Evolutionary conservation across 1,284 basidiomycete species (phyloP), one percentile per base, ranked within the genome.

Genomic region (Ceratobasidium sp.): DNA sequence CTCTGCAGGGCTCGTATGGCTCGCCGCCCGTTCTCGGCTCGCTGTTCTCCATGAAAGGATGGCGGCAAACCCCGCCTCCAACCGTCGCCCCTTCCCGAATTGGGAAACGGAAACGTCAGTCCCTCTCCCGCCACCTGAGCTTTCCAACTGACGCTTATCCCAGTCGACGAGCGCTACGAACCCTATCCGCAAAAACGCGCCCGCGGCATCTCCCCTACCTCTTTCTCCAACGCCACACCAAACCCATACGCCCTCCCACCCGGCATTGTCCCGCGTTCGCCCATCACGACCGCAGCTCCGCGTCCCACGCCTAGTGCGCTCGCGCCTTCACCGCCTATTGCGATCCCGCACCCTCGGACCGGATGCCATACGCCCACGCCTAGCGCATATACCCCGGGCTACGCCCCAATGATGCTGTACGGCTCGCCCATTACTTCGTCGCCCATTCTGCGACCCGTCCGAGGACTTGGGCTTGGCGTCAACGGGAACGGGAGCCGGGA

Each of bases 141-240:
- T n/a, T n/a, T n/a, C n/a, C n/a, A 48, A 53, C 56, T 65, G 7
- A 61, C 37, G 4, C 39, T 16, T 11, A 16, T 43, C 34, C 9
- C 59, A 73, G 75, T 74, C 41, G 76, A 77, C 9, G 76, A 77
- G 29, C 53, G 76, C n/a, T 77, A 76, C 69, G 76, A 77, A 14
- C 76, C 76, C 31, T 77, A 77, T 39, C 75, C 76, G 3, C 51
- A 53, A 29, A 77, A 77, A 56, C 75, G 76, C 39, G 13, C 76
- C 59, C 22, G 76, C 74, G 39, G 76, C 59, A 22, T 76, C 74
- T 73, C 76, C 74, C 31, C 24, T 54, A 76, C 75, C 27, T 64
- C 69, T 2, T 76, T 51, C 41, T 64, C 61, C 22, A 58, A 74
- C 48, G 16, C 54, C 31, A 43, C 37, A 16, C 54, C 75, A 37